Evolutionary conservation across 495 filamentous ascomycete species (phyloP).

Genomic region (Neurospora sublineolata): DNA sequence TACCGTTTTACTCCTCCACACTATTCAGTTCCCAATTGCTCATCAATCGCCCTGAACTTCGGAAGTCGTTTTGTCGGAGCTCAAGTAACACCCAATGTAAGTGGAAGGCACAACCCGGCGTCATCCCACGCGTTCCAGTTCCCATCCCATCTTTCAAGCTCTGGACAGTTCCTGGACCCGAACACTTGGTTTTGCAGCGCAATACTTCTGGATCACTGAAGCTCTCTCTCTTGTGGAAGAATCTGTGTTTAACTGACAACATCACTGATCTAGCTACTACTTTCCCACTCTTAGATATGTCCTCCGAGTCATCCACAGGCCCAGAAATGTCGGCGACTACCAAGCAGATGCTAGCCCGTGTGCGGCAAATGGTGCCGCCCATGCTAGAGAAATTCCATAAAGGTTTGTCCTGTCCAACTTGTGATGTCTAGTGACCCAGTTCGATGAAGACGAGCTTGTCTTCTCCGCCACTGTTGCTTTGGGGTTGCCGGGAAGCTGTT

Average conservation of each 20-base stretch:
- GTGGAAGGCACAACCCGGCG: background rate
- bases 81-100: background rate
- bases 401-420: slow-evolving; percentile 41
- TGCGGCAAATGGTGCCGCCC: slow-evolving; percentile 84
- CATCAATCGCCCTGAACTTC: background rate
- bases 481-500: background rate
- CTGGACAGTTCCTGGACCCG: background rate
- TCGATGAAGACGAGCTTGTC: background rate
- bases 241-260: background rate
- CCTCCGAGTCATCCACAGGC: background rate
- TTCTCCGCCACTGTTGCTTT: background rate
- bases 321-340: slow-evolving; percentile 34
- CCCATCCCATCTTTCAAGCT: background rate
- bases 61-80: background rate
- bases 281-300: background rate
- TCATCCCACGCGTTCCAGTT: background rate
- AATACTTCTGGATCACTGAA: background rate
- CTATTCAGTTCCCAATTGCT: background rate
- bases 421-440: background rate
- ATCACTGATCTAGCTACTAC: background rate
- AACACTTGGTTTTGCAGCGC: background rate
- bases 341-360: slow-evolving; percentile 63
- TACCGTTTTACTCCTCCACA: background rate
- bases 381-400: slow-evolving; percentile 96
- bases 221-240: background rate